Percentiles rank a stretch among this genome's conserved stretches.
Conservation (phyloP, 495 filamentous ascomycete species). For the Hypoxylon crocopeplum region DNA sequence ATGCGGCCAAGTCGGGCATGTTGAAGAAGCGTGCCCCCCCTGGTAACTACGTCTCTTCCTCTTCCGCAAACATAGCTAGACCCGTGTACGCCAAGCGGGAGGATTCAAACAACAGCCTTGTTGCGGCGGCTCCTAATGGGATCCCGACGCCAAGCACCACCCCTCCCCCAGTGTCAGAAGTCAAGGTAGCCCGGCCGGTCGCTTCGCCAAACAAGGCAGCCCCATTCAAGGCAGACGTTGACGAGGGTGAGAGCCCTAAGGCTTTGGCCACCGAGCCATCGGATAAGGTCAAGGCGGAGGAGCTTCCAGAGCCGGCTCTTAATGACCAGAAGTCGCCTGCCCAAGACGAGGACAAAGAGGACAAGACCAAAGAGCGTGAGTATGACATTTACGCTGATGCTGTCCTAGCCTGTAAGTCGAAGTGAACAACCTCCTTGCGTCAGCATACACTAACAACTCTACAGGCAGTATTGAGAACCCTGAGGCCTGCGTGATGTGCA, state of each 20-base stretch:
- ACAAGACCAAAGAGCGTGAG: conserved; percentile 73
- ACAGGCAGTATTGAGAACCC: conserved; percentile 86
- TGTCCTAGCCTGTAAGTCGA: conserved; percentile 78
- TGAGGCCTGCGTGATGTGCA: conserved; percentile 90
- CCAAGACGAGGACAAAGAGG: conserved; percentile 63
- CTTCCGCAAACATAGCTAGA: conserved; percentile 46
- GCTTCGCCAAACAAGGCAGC: conserved; percentile 56
- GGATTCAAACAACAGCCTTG: conserved; percentile 33
- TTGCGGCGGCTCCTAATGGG: conserved; percentile 54
- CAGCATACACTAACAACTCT: conserved; percentile 34
- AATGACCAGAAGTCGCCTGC: conserved; percentile 55
- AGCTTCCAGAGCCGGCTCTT: conserved; percentile 60
- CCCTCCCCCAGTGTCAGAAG: conserved; percentile 60
- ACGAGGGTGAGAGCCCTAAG: conserved; percentile 79
- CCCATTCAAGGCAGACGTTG: conserved; percentile 70
- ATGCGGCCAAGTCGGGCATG: conserved; percentile 64
- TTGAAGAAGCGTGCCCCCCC: conserved; percentile 72
- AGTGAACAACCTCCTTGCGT: neutral
- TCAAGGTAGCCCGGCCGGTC: conserved; percentile 49
- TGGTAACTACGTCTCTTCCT: conserved; percentile 59
- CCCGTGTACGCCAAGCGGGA: conserved; percentile 54
- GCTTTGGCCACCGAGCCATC: conserved; percentile 72
- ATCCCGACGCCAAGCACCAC: conserved; percentile 67
- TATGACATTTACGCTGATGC: conserved; percentile 92
- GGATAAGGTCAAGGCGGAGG: conserved; percentile 61